These are phyloP conservation scores for Penicillium parvum DNA, from an alignment of 495 filamentous ascomycete species.

Conservation along the genomic window DNA sequence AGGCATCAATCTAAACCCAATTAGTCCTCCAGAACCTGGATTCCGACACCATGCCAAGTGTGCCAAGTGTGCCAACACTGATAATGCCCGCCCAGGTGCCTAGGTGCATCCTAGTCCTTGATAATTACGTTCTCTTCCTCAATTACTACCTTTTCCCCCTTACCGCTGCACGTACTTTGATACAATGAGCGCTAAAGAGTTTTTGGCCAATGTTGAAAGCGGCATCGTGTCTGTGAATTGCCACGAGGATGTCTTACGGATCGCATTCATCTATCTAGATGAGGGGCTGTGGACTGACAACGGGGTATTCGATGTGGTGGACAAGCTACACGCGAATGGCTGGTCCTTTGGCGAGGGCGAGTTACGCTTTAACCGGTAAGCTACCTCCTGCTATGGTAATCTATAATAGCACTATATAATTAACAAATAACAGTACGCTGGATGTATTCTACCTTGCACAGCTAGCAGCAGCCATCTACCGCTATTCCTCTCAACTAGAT, in stretches of 20 bases:
- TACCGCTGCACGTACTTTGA: constrained; percentile 8
- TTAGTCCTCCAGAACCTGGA: too few species aligned
- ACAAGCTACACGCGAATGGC: constrained; percentile 20
- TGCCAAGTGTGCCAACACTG: too few species aligned
- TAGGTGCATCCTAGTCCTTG: not conserved
- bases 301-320: constrained; percentile 17
- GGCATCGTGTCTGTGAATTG: constrained; percentile 14
- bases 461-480: constrained; percentile 24
- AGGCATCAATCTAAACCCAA: too few species aligned
- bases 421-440: constrained; percentile 20
- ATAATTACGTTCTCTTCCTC: not conserved
- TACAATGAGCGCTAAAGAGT: constrained; percentile 22
- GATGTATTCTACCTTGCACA: constrained; percentile 25
- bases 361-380: constrained; percentile 23
- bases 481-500: constrained; percentile 12
- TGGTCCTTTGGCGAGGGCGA: constrained; percentile 23
- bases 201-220: constrained; percentile 16
- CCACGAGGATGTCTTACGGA: constrained; percentile 18
- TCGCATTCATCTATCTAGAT: constrained; percentile 21
- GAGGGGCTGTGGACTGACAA: constrained; percentile 15
- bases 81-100: too few species aligned
- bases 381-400: constrained; percentile 6
- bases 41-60: too few species aligned
- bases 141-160: constrained; percentile 1
- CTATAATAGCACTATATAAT: constrained; percentile 1